phyloP scores from a whole-genome alignment of 768 basidiomycete genomes.

The Macrolepiota fuliginosa region DNA sequence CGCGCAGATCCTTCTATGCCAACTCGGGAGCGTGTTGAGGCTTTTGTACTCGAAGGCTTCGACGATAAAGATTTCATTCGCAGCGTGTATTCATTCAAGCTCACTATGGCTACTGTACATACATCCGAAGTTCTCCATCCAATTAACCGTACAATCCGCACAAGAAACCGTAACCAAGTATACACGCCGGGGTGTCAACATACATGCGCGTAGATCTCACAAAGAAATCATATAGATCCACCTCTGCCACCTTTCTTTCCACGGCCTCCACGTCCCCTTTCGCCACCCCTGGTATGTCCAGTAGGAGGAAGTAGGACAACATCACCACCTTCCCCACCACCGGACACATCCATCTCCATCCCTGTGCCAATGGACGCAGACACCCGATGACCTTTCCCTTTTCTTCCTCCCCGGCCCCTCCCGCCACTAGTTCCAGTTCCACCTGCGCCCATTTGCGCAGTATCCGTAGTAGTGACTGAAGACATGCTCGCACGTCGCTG shows the following conservation, averaged over 20 bases:
- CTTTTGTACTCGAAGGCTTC: neutral
- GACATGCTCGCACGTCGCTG: neutral
- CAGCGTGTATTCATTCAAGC: neutral
- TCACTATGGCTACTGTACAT: neutral
- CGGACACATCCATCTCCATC: neutral
- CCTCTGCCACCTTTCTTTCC: constrained; percentile 6
- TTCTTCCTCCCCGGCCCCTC: constrained; percentile 9
- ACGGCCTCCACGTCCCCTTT: constrained; percentile 15
- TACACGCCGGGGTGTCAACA: neutral
- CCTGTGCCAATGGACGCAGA: neutral
- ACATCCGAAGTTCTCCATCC: neutral
- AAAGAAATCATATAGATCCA: neutral
- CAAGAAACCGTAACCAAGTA: neutral
- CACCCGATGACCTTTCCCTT: neutral
- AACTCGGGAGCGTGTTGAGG: neutral
- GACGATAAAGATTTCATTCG: neutral
- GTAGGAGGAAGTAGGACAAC: constrained; percentile 8
- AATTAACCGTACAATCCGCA: neutral
- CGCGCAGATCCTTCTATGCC: neutral
- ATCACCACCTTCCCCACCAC: neutral
- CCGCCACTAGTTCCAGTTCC: neutral
- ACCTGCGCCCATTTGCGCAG: constrained; percentile 3
- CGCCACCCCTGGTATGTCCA: constrained; percentile 6
- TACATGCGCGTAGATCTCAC: neutral
- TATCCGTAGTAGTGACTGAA: neutral